Conservation (phyloP, 768 basidiomycete genomes). For the Roridomyces roridus region DNA sequence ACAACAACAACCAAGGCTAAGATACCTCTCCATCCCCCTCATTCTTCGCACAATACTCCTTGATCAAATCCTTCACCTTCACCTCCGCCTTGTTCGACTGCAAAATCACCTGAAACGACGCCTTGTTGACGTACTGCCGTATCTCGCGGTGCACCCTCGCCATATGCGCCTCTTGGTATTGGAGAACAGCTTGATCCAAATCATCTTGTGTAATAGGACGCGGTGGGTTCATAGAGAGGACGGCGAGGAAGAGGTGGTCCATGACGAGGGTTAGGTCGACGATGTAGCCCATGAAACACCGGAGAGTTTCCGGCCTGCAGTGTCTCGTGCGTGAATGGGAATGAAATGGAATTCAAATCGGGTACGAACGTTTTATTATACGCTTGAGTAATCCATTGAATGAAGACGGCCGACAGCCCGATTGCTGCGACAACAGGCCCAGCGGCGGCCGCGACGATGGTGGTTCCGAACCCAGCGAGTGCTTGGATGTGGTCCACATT, state of each 20-base stretch:
- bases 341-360: not conserved
- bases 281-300: conserved; percentile 11
- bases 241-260: conserved; percentile 6
- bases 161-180: not conserved
- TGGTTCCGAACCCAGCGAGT: not conserved
- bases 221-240: not conserved
- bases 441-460: not conserved
- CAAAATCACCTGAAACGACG: not conserved
- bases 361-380: not conserved
- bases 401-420: not conserved
- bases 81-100: not conserved
- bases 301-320: not conserved
- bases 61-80: not conserved
- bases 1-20: no score
- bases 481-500: not conserved
- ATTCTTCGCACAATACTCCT: not conserved
- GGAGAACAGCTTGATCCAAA: not conserved
- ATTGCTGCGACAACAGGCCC: conserved; percentile 3
- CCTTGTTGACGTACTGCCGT: not conserved
- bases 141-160: not conserved
- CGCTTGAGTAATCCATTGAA: not conserved
- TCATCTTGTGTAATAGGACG: not conserved
- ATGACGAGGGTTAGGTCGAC: conserved; percentile 8
- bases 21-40: no score
- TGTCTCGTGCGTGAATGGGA: not conserved